These are phyloP conservation scores for Melaleuca alternifolia DNA, from an alignment of 345 rosid species.

Conservation along the genomic window DNA sequence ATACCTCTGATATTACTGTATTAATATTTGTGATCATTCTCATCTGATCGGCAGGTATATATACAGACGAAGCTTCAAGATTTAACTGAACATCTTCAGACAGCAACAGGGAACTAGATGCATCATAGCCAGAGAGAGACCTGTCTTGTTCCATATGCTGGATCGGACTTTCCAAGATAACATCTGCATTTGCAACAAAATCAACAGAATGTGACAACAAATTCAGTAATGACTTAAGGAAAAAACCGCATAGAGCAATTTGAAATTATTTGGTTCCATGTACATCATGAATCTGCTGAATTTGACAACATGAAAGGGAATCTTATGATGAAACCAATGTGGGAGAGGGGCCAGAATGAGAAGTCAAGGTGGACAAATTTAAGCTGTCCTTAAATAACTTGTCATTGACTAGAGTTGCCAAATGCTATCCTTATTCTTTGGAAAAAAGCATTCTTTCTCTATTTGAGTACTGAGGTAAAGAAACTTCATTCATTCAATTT, in stretches of 20 bases:
- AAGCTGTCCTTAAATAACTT: not conserved
- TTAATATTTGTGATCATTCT: slow-evolving; percentile 66
- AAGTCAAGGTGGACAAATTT: not conserved
- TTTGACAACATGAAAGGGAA: not conserved
- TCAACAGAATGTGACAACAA: not conserved
- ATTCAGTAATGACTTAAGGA: not conserved
- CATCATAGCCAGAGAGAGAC: slow-evolving; percentile 25
- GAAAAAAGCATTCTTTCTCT: not conserved
- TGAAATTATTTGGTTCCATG: not conserved
- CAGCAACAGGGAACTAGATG: slow-evolving; percentile 18
- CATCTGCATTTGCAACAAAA: slow-evolving; percentile 14
- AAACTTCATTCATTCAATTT: not conserved
- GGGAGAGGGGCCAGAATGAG: not conserved
- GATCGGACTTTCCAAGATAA: slow-evolving; percentile 19
- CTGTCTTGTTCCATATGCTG: slow-evolving; percentile 22
- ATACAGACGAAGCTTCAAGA: slow-evolving; percentile 44
- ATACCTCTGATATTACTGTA: slow-evolving; percentile 67
- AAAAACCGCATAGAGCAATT: not conserved
- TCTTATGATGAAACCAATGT: not conserved
- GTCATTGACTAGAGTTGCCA: not conserved
- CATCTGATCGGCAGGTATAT: slow-evolving; percentile 76
- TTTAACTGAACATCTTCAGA: slow-evolving; percentile 31
- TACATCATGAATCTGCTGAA: not conserved
- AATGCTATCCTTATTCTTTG: not conserved
- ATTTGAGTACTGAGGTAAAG: not conserved